Percentiles rank a stretch among this genome's conserved stretches.
Evolutionary conservation across 805 yeast species (phyloP).

Genomic region (Scheffersomyces amazonensis): DNA sequence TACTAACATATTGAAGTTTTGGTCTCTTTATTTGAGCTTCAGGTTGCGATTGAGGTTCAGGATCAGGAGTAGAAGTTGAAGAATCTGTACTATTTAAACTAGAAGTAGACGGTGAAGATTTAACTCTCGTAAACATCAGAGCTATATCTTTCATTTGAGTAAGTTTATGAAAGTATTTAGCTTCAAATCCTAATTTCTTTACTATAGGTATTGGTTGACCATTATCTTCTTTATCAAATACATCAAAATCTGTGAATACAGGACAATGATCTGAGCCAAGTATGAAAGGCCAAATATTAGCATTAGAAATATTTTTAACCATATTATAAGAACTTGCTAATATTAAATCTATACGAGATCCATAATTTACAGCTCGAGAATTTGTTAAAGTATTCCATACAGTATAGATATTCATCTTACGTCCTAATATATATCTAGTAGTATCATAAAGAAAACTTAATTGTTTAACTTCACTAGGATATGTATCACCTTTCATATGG

Average conservation of each 20-base stretch:
- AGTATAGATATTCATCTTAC: constrained; percentile 69
- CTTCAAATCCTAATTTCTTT: constrained; percentile 47
- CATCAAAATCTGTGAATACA: constrained; percentile 63
- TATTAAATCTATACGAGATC: constrained; percentile 84
- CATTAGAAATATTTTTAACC: constrained; percentile 26
- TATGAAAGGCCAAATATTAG: constrained; percentile 64
- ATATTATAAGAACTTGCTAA: constrained; percentile 40
- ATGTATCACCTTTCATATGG: neutral
- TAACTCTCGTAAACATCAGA: constrained; percentile 17
- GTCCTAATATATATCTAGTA: constrained; percentile 53
- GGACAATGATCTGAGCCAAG: constrained; percentile 97
- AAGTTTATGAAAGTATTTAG: constrained; percentile 45
- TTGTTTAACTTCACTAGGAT: neutral
- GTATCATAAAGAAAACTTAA: constrained; percentile 50
- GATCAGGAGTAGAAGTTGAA: neutral
- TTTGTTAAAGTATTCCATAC: constrained; percentile 87
- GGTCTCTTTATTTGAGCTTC: constrained; percentile 4
- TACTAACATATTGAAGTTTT: constrained; percentile 14
- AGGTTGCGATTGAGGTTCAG: constrained; percentile 1
- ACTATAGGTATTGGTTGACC: neutral
- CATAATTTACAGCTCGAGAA: constrained; percentile 77
- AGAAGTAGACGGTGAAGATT: neutral
- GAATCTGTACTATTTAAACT: neutral
- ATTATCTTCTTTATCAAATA: constrained; percentile 5
- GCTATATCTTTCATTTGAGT: constrained; percentile 31